Conservation (phyloP, 345 rosid species). For the Melaleuca alternifolia region DNA sequence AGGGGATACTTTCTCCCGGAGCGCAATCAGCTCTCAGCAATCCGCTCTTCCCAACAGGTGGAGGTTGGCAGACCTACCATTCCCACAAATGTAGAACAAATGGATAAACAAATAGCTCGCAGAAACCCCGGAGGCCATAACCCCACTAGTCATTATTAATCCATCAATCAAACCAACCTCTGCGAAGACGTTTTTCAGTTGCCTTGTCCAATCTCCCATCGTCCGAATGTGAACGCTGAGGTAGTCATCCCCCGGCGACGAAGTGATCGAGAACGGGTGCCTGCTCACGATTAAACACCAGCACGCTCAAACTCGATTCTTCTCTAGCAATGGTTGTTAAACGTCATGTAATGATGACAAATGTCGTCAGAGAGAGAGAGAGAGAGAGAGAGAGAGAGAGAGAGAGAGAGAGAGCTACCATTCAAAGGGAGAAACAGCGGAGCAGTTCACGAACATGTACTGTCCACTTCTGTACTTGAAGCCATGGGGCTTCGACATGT, state of each 20-base stretch:
- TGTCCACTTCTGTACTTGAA: conserved; percentile 90
- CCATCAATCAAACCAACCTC: conserved; percentile 20
- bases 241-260: conserved; percentile 82
- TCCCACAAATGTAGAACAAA: neutral
- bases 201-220: conserved; percentile 83
- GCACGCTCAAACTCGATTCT: too few relatives aligned
- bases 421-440: conserved; percentile 77
- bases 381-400: neutral
- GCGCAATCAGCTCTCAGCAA: conserved; percentile 41
- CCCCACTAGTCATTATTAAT: neutral
- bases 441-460: conserved; percentile 83
- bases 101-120: neutral
- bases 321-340: neutral
- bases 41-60: conserved; percentile 53
- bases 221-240: conserved; percentile 83
- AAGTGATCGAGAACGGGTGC: conserved; percentile 97
- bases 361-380: neutral
- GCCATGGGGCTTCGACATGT: conserved; percentile 82
- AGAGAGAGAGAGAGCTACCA: conserved; percentile 23
- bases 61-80: conserved; percentile 43
- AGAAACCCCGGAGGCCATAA: neutral
- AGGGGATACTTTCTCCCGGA: conserved; percentile 24
- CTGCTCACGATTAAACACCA: conserved; percentile 1
- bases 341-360: neutral
- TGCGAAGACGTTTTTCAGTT: conserved; percentile 63